Conservation (phyloP, 2,329 filamentous ascomycete genomes). For the Cordyceps cicadae region DNA sequence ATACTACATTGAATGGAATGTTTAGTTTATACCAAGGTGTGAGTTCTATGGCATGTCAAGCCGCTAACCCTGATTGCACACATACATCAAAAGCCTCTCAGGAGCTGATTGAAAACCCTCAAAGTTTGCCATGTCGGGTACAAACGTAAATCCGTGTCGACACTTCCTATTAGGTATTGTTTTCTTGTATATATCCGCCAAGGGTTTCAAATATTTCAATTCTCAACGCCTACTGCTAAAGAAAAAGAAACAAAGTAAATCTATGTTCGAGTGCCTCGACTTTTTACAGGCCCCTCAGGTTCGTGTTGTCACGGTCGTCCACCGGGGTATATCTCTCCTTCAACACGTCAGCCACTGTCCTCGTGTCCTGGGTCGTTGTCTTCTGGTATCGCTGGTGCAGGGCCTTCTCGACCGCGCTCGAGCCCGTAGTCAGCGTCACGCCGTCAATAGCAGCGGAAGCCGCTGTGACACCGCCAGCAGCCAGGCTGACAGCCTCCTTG, state of each 20-base stretch:
- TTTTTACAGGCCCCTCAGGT: conserved; percentile 32
- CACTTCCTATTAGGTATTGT: too few species aligned
- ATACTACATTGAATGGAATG: too few species aligned
- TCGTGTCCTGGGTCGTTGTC: conserved; percentile 30
- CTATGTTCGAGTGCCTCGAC: neutral
- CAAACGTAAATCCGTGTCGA: too few species aligned
- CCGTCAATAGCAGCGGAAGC: conserved; percentile 22
- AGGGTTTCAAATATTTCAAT: neutral
- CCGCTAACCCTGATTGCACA: too few species aligned
- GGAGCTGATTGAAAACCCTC: too few species aligned
- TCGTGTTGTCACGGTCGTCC: conserved; percentile 36
- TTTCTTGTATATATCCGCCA: neutral
- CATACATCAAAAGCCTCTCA: too few species aligned
- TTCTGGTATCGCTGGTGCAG: conserved; percentile 44
- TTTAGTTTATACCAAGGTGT: too few species aligned
- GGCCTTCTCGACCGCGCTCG: conserved; percentile 39
- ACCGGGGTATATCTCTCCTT: conserved; percentile 46
- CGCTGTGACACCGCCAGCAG: conserved; percentile 27
- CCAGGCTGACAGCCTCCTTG: conserved; percentile 27
- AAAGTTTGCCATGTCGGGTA: too few species aligned
- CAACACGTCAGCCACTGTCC: conserved; percentile 45
- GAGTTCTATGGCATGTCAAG: too few species aligned
- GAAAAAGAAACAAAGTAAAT: conserved; percentile 8
- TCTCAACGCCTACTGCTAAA: neutral
- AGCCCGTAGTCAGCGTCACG: conserved; percentile 17